These are phyloP conservation scores for Entophlyctis luteolus DNA, from an alignment of 192 early-diverging fungal genomes.

Conservation along the genomic window DNA sequence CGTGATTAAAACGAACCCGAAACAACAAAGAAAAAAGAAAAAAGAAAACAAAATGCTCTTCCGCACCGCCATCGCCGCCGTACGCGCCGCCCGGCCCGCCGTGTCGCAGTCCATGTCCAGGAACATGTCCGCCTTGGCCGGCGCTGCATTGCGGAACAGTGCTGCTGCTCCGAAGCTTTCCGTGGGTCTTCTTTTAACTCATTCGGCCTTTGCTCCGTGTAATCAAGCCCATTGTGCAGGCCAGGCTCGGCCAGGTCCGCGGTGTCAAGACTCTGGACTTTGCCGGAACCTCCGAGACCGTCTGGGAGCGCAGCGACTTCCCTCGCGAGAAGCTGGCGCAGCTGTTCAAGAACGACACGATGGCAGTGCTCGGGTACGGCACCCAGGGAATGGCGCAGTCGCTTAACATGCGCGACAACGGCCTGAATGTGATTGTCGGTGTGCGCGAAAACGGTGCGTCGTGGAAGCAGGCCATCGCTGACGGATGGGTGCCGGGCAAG, in stretches of 20 bases:
- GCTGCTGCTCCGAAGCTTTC: too few relatives aligned
- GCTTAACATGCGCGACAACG: slow-evolving; percentile 93
- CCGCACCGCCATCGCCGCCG: slow-evolving; percentile 7
- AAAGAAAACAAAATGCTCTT: slow-evolving; percentile 9
- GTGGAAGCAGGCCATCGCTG: slow-evolving; percentile 85
- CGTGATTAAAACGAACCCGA: not conserved
- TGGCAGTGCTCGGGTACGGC: slow-evolving; percentile 90
- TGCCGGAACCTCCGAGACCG: slow-evolving; percentile 84
- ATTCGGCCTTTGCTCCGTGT: too few relatives aligned
- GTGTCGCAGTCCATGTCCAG: not conserved
- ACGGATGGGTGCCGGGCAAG: slow-evolving; percentile 95
- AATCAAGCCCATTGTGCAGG: not conserved
- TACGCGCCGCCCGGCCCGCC: not conserved
- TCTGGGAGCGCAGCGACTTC: slow-evolving; percentile 92
- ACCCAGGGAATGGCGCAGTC: slow-evolving; percentile 92
- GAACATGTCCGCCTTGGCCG: not conserved
- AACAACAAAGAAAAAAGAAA: slow-evolving; percentile 1
- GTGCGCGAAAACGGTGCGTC: slow-evolving; percentile 82
- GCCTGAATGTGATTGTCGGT: slow-evolving; percentile 93
- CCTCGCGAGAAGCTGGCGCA: slow-evolving; percentile 86
- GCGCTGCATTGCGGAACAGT: not conserved
- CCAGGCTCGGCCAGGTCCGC: slow-evolving; percentile 41
- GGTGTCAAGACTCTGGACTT: slow-evolving; percentile 91
- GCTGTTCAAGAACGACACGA: slow-evolving; percentile 90
- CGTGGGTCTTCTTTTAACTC: too few relatives aligned